Evolutionary conservation across 2,329 filamentous ascomycete genomes (phyloP), one percentile per base, ranked within the genome.

Genomic region (Rhynchosporium agropyri): DNA sequence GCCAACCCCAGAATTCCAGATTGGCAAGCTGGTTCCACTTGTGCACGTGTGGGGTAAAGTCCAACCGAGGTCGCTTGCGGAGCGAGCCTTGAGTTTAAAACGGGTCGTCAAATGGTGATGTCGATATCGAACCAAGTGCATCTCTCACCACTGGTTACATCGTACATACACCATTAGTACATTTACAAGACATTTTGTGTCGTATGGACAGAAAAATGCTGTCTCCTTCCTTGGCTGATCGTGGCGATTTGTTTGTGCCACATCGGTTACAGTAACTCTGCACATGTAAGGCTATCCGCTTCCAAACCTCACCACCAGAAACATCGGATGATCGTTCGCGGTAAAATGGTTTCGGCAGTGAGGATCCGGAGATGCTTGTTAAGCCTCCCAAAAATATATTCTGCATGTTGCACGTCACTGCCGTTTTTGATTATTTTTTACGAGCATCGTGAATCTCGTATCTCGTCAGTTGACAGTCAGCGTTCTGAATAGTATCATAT

Each of bases 401-500:
- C 40, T 4, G 40, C 3, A 20, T 33, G 38, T 28, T 45, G 54
- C 54, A 43, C 40, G 54, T 20, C 54, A 57, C 45, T 45, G 54
- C 40, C 40, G 15, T 2, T 45, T 46, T 57, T 57, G 54, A 57
- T 57, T 43, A n/a, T 20, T 45, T 57, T 20, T 43, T 57, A 57
- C 54, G 40, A 57, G 38, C 13, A 57, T 57, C 40, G 54, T 57
- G 54, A 31, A 12, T 6, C 45, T 46, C 43, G 38, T 57, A 29
- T 33, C 26, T 43, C 28, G 29, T 57, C 54, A 57, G 38, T 45
- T 54, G 51, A 54, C 28, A 20, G 28, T 20, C 10, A 20, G 38
- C 50, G 20, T 4, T 43, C 20, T 13, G 40, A 57, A 57, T 46
- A 28, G 40, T 57, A 3, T 58, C n/a, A 48, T n/a, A 28, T 20